Evolutionary conservation across 257 asterid genomes (phyloP).

Genomic region (Plectranthus barbatus): DNA sequence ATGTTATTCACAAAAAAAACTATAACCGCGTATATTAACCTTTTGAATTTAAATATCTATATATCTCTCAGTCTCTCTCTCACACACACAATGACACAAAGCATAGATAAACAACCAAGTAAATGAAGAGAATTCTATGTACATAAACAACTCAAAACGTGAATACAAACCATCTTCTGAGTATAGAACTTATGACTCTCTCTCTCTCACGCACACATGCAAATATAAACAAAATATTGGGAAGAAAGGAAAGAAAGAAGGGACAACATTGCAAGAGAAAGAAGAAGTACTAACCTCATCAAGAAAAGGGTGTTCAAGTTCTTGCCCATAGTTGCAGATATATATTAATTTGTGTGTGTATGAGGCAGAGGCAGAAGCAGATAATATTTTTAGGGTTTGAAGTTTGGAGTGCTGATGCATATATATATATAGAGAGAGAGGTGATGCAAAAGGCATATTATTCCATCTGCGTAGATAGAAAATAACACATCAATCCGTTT

Average conservation of each 20-base stretch:
- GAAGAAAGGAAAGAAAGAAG: background rate
- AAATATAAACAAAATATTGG: background rate
- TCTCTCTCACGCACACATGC: background rate
- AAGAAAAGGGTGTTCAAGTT: conserved; percentile 13
- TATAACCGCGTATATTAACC: no score
- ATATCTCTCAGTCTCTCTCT: no score
- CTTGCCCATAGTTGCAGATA: conserved; percentile 10
- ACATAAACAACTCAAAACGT: background rate
- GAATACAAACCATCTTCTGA: no score
- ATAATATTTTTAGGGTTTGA: background rate
- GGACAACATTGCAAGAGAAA: background rate
- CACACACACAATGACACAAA: no score
- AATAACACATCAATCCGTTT: background rate
- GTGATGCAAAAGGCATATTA: background rate
- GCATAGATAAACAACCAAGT: no score
- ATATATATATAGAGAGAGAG: background rate
- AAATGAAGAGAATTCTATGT: background rate
- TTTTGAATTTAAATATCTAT: no score
- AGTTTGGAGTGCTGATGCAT: background rate
- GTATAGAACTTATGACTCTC: background rate
- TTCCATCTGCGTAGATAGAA: background rate
- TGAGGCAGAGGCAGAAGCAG: background rate
- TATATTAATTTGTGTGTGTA: background rate
- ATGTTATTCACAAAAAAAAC: no score
- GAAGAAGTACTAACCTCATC: conserved; percentile 9